Evolutionary conservation across 2,329 filamentous ascomycete species (phyloP).

Genomic region (Calonectria hawksworthii): DNA sequence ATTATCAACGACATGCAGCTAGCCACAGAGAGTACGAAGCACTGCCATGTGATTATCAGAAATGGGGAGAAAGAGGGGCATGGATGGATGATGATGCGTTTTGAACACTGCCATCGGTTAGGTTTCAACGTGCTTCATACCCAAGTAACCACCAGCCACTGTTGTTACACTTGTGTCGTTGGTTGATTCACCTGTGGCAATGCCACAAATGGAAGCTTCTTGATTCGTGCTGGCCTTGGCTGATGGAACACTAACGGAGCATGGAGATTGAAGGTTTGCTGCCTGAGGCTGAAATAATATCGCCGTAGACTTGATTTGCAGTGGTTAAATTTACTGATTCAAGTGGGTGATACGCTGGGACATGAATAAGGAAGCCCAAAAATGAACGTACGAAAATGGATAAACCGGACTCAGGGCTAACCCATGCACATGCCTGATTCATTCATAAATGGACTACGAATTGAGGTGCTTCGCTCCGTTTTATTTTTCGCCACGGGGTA

Average conservation of each 20-base stretch:
- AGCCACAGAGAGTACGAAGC: not conserved
- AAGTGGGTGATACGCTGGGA: not conserved
- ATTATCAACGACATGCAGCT: constrained; percentile 1
- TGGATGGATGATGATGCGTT: not conserved
- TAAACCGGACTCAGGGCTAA: not conserved
- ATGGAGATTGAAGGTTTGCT: constrained; percentile 24
- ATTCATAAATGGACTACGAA: not conserved
- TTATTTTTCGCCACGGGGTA: not conserved
- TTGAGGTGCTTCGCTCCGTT: not conserved
- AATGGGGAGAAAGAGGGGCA: not conserved
- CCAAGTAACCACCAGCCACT: not conserved
- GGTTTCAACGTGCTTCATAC: constrained; percentile 7
- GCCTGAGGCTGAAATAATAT: constrained; percentile 46
- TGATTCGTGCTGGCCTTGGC: constrained; percentile 7
- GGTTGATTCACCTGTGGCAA: not conserved
- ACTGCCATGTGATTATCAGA: not conserved
- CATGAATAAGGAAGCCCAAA: not conserved
- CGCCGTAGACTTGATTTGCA: constrained; percentile 33
- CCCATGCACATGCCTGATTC: not conserved
- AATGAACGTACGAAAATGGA: not conserved
- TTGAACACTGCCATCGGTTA: constrained; percentile 1
- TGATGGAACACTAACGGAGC: not conserved
- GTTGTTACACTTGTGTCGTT: constrained; percentile 1
- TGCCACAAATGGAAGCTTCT: constrained; percentile 9
- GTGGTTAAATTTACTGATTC: constrained; percentile 38